A percentile compares a stretch with the other conserved stretches of the same genome.
Conservation (phyloP, 257 asterid species). For the Penstemon eatonii region DNA sequence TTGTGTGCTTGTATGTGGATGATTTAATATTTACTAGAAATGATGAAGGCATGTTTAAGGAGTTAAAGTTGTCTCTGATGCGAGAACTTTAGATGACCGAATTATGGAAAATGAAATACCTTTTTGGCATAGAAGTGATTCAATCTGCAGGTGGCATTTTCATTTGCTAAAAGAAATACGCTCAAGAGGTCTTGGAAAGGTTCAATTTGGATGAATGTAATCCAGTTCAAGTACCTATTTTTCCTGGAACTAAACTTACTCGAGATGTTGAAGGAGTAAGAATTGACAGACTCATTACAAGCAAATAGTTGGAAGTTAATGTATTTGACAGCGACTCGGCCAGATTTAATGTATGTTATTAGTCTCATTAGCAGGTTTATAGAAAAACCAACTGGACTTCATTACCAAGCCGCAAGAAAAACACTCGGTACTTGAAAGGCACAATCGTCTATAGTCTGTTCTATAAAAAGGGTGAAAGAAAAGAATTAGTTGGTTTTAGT, state of each 20-base stretch:
- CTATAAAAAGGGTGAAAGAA: too few relatives aligned
- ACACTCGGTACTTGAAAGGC: too few relatives aligned
- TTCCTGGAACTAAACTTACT: background rate
- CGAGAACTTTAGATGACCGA: background rate
- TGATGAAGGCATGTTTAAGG: background rate
- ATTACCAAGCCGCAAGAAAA: too few relatives aligned
- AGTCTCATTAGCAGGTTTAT: too few relatives aligned
- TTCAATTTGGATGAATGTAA: background rate
- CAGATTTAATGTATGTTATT: too few relatives aligned
- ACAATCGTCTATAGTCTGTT: too few relatives aligned
- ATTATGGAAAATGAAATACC: background rate
- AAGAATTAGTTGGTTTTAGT: too few relatives aligned
- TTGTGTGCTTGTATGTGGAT: background rate
- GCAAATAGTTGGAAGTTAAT: constrained; percentile 7
- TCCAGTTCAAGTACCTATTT: background rate
- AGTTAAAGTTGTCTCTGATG: background rate
- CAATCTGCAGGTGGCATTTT: background rate
- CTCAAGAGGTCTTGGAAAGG: background rate
- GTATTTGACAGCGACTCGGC: background rate
- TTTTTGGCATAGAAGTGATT: background rate
- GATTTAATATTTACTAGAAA: constrained; percentile 1
- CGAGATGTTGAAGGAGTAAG: background rate
- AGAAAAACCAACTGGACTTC: too few relatives aligned
- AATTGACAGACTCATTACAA: background rate
- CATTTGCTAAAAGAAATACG: constrained; percentile 2